Base-by-base conservation (phyloP, 176 grass and related monocot species). In the Paspalum vaginatum region DNA sequence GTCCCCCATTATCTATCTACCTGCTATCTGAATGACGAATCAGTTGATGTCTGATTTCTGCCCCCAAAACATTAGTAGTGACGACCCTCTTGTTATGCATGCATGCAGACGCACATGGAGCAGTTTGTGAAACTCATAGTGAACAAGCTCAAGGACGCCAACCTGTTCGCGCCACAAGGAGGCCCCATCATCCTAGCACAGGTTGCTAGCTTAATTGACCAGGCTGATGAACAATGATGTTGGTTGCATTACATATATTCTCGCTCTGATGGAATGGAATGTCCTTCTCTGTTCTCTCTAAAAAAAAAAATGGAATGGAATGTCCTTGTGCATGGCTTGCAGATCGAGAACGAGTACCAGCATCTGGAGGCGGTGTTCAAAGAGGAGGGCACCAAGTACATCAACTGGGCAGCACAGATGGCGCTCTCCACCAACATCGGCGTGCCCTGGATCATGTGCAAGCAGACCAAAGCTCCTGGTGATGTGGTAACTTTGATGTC, bases 281-380 rank as follows among this genome's bases (percentile, higher is more conserved):
- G 3, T 72, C 13, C 13, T 15, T 20, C n/a, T n/a, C n/a, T n/a
- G n/a, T n/a, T n/a, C n/a, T n/a, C n/a, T n/a, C n/a, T n/a, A n/a
- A n/a, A n/a, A n/a, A n/a, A n/a, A n/a, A n/a, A n/a, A n/a, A n/a
- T n/a, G n/a, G 32, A 32, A 32, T 32, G 32, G 32, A 32, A 32
- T 65, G 3, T 72, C 13, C 13, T 15, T 20, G 37, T 68, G 32
- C 38, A 20, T 76, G 20, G 40, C 7, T 40, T 13, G 43, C 47
- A 94, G 95, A 91, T 98, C n/a, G 95, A 98, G 89, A 98, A 98
- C 59, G 95, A 98, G 70, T 98, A 98, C 64, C 75, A 77, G 56
- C 93, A 86, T 50, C 18, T 98, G 58, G 86, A 74, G 9, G 62
- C 53, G 0, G 85, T 79, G 21, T 98, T 87, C 79, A 86, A 82